These are phyloP conservation scores for Gonium pectorale DNA, from an alignment of 139 green algal genomes.

Conservation along the genomic window DNA sequence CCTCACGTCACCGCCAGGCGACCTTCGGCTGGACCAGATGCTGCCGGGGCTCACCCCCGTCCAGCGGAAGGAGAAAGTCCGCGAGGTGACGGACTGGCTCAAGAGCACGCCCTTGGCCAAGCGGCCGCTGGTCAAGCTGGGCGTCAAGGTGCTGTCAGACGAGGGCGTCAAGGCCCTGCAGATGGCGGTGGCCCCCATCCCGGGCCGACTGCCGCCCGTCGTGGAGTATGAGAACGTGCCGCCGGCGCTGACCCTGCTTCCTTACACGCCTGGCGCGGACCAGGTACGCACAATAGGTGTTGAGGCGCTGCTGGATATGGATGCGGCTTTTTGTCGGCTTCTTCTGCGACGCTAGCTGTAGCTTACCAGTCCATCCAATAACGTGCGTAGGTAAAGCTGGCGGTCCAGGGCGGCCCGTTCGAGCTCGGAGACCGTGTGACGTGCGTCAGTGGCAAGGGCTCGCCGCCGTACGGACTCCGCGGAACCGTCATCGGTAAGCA, in stretches of 20 bases:
- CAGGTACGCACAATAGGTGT: no score
- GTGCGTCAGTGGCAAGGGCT: slow-evolving; percentile 62
- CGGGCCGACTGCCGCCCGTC: background rate
- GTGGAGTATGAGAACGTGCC: slow-evolving; percentile 85
- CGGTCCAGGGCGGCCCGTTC: slow-evolving; percentile 78
- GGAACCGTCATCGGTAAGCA: slow-evolving; percentile 69
- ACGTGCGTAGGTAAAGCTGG: slow-evolving; percentile 47
- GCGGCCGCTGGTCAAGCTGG: slow-evolving; percentile 80
- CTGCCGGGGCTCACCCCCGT: slow-evolving; percentile 2
- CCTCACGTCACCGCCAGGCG: background rate
- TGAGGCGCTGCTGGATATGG: no score
- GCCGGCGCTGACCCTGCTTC: slow-evolving; percentile 82
- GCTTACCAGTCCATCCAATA: no score
- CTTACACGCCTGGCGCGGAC: slow-evolving; percentile 58
- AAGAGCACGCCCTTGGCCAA: slow-evolving; percentile 72
- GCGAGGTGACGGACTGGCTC: slow-evolving; percentile 72
- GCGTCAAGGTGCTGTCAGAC: slow-evolving; percentile 74
- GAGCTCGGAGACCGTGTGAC: slow-evolving; percentile 88
- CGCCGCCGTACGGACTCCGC: slow-evolving; percentile 79
- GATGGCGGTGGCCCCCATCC: slow-evolving; percentile 28
- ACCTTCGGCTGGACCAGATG: slow-evolving; percentile 8
- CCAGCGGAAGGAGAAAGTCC: slow-evolving; percentile 39
- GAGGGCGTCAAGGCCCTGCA: slow-evolving; percentile 81
- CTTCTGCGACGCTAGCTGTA: no score
- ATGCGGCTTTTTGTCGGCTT: no score